Conservation (phyloP, 805 yeast species). For the Metschnikowia kofuensis region DNA sequence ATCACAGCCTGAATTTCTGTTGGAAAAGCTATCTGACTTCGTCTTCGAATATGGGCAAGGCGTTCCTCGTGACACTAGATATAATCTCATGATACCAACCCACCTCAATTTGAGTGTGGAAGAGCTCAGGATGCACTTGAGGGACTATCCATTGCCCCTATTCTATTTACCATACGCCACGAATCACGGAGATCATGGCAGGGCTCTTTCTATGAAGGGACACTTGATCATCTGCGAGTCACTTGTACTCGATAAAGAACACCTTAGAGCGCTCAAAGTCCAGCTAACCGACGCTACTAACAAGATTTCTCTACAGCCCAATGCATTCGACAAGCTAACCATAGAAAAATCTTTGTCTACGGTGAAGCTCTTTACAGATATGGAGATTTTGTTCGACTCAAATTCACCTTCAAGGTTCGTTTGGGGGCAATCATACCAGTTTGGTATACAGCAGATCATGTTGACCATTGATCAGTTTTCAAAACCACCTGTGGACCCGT, state of each 20-base stretch:
- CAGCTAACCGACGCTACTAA: constrained; percentile 52
- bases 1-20: constrained; percentile 26
- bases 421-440: constrained; percentile 85
- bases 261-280: constrained; percentile 58
- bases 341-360: constrained; percentile 77
- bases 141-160: constrained; percentile 87
- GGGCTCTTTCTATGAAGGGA: constrained; percentile 47
- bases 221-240: constrained; percentile 69
- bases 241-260: constrained; percentile 46
- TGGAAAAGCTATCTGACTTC: constrained; percentile 52
- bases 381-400: constrained; percentile 55
- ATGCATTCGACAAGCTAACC: constrained; percentile 32
- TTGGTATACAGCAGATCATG: constrained; percentile 80
- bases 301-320: constrained; percentile 24
- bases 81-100: constrained; percentile 67
- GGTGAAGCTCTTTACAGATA: constrained; percentile 65
- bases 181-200: constrained; percentile 17
- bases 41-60: constrained; percentile 77
- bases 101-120: constrained; percentile 51
- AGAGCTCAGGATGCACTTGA: constrained; percentile 66
- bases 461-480: constrained; percentile 76
- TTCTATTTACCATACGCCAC: constrained; percentile 60
- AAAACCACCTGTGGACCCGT: constrained; percentile 87
- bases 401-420: constrained; percentile 60
- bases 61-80: constrained; percentile 66